Evolutionary conservation across 1,284 basidiomycete species (phyloP).

Genomic region (Melanopsichium pennsylvanicum): DNA sequence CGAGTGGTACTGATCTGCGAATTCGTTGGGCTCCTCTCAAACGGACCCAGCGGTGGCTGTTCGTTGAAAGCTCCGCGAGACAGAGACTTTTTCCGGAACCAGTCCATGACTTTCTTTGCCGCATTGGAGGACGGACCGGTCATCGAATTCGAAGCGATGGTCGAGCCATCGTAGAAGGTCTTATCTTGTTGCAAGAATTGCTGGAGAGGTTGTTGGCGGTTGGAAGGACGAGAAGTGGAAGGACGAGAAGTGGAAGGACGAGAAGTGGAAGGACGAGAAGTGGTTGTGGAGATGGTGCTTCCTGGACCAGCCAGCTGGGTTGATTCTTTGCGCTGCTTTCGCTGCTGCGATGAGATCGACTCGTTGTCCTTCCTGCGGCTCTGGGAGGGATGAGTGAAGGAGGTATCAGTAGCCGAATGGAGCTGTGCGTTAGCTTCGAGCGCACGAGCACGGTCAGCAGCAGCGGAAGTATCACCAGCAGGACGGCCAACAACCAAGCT

Average conservation of each 20-base stretch:
- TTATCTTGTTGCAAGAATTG: slow-evolving; percentile 26
- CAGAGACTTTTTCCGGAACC: slow-evolving; percentile 72
- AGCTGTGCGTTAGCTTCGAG: slow-evolving; percentile 6
- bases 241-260: slow-evolving; percentile 24
- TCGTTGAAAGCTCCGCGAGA: slow-evolving; percentile 64
- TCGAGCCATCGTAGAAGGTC: slow-evolving; percentile 38
- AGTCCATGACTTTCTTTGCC: slow-evolving; percentile 74
- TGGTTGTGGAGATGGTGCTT: slow-evolving; percentile 2
- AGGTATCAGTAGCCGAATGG: slow-evolving; percentile 13
- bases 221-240: slow-evolving; percentile 18
- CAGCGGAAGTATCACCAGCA: slow-evolving; percentile 26
- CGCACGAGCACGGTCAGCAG: slow-evolving; percentile 29
- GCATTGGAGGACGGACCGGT: slow-evolving; percentile 68
- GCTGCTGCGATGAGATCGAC: slow-evolving; percentile 11
- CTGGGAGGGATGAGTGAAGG: slow-evolving; percentile 10
- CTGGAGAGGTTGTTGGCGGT: slow-evolving; percentile 19
- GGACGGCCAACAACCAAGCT: slow-evolving; percentile 53
- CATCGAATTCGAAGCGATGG: slow-evolving; percentile 51
- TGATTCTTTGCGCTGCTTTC: slow-evolving; percentile 25
- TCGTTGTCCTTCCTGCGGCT: slow-evolving; percentile 23
- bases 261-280: too few species aligned
- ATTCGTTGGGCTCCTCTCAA: slow-evolving; percentile 32
- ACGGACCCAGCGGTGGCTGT: slow-evolving; percentile 53
- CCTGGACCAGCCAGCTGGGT: slow-evolving; percentile 12
- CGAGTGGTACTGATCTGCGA: neutral